These are phyloP conservation scores for Nannizzia gypsea DNA, from an alignment of 2,329 filamentous ascomycete genomes.

Conservation along the genomic window DNA sequence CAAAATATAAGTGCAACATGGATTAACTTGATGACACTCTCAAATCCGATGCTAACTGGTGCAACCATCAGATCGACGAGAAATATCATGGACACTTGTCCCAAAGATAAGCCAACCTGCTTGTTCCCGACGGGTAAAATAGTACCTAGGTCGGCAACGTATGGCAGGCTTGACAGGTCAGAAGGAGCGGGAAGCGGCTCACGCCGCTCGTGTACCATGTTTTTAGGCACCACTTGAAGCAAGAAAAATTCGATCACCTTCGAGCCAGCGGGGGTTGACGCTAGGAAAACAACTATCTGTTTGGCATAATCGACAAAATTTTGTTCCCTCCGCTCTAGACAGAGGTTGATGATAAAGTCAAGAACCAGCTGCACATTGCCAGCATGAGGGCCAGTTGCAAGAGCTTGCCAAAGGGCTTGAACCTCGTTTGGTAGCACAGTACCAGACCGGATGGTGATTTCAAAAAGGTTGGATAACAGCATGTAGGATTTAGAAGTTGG, in stretches of 20 bases:
- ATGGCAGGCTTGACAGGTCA: constrained; percentile 65
- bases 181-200: constrained; percentile 50
- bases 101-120: constrained; percentile 78
- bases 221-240: constrained; percentile 80
- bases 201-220: constrained; percentile 92
- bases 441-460: constrained; percentile 89
- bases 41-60: constrained; percentile 64
- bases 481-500: constrained; percentile 90
- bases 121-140: constrained; percentile 81
- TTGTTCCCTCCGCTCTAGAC: constrained; percentile 85
- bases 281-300: constrained; percentile 93
- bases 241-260: constrained; percentile 92
- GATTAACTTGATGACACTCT: constrained; percentile 72
- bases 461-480: constrained; percentile 82
- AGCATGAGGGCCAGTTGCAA: constrained; percentile 82
- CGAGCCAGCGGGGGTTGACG: constrained; percentile 69
- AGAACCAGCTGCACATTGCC: constrained; percentile 90
- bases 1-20: constrained; percentile 89
- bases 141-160: constrained; percentile 72
- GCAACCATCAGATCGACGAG: constrained; percentile 94
- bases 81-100: constrained; percentile 83
- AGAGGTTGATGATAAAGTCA: constrained; percentile 91
- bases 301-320: constrained; percentile 98
- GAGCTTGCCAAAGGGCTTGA: constrained; percentile 90
- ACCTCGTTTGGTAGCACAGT: constrained; percentile 88